Evolutionary conservation across 768 basidiomycete species (phyloP).

Genomic region (Lentinula guzmanii): DNA sequence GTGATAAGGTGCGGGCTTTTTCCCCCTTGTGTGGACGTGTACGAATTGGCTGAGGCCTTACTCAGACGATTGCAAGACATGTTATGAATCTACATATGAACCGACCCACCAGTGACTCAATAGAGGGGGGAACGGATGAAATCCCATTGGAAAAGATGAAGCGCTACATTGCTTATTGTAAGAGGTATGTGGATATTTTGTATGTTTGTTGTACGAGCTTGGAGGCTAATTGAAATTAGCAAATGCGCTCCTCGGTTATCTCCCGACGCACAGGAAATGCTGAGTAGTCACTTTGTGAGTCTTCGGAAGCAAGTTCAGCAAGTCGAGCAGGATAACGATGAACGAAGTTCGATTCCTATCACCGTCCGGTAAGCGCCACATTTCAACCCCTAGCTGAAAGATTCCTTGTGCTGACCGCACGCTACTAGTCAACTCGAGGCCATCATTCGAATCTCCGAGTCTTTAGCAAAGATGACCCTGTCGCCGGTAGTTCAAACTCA

Average conservation of each 20-base stretch:
- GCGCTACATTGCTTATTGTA: conserved; percentile 93
- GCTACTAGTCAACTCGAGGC: conserved; percentile 82
- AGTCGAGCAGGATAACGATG: conserved; percentile 95
- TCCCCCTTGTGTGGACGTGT: not conserved
- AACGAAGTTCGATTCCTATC: conserved; percentile 96
- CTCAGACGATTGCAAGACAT: conserved; percentile 88
- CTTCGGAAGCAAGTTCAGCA: conserved; percentile 91
- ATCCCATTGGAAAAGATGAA: conserved; percentile 98
- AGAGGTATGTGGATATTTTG: conserved; percentile 50
- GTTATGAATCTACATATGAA: conserved; percentile 99
- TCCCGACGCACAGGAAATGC: conserved; percentile 90
- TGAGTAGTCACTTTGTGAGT: conserved; percentile 92
- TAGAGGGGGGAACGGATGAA: conserved; percentile 72
- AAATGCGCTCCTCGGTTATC: conserved; percentile 97
- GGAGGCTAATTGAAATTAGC: conserved; percentile 31
- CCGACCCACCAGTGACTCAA: conserved; percentile 65
- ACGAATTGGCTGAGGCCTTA: not conserved
- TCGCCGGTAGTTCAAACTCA: conserved; percentile 81
- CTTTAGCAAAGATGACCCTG: conserved; percentile 90
- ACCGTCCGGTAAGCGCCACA: conserved; percentile 73
- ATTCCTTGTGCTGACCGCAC: conserved; percentile 1
- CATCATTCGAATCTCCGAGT: conserved; percentile 97
- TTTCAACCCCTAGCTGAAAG: not conserved
- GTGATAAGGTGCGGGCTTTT: conserved; percentile 65
- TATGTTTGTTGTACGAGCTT: not conserved